These are phyloP conservation scores for Phytophthora agathidicida DNA, from an alignment of 352 stramenopile species.

Conservation along the genomic window DNA sequence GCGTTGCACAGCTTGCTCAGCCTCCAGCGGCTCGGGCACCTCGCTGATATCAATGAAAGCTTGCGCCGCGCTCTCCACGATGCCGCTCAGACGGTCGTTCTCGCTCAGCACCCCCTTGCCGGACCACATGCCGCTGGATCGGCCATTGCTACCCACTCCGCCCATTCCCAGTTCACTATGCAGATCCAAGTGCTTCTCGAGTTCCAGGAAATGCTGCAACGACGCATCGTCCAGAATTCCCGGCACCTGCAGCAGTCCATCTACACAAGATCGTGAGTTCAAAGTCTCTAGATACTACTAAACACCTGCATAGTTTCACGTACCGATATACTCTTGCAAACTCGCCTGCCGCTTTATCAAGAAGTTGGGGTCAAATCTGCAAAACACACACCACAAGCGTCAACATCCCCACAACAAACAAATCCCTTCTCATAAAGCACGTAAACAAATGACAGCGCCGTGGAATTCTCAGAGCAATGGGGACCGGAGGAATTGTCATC, in stretches of 20 bases:
- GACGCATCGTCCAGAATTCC: conserved; percentile 80
- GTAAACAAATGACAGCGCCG: not conserved
- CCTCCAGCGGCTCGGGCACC: conserved; percentile 78
- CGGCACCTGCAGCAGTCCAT: conserved; percentile 64
- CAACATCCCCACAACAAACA: not conserved
- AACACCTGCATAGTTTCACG: not conserved
- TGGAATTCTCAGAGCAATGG: conserved; percentile 45
- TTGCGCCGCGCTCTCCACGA: conserved; percentile 78
- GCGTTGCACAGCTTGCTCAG: conserved; percentile 74
- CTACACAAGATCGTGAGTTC: conserved; percentile 24
- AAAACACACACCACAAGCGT: too few species aligned
- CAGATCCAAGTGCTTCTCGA: conserved; percentile 82
- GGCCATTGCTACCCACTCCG: conserved; percentile 46
- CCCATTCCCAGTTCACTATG: conserved; percentile 50
- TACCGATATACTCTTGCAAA: conserved; percentile 79
- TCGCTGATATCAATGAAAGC: conserved; percentile 87
- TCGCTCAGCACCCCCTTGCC: conserved; percentile 72
- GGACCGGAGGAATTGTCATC: not conserved
- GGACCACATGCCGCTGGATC: conserved; percentile 52
- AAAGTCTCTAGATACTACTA: not conserved
- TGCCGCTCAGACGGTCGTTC: conserved; percentile 77
- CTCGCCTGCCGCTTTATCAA: conserved; percentile 75
- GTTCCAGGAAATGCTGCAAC: conserved; percentile 79
- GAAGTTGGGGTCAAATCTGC: conserved; percentile 87
- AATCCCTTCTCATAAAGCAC: not conserved